Evolutionary conservation across 2,329 filamentous ascomycete genomes (phyloP).

Genomic region (Teratosphaeria zuluensis): DNA sequence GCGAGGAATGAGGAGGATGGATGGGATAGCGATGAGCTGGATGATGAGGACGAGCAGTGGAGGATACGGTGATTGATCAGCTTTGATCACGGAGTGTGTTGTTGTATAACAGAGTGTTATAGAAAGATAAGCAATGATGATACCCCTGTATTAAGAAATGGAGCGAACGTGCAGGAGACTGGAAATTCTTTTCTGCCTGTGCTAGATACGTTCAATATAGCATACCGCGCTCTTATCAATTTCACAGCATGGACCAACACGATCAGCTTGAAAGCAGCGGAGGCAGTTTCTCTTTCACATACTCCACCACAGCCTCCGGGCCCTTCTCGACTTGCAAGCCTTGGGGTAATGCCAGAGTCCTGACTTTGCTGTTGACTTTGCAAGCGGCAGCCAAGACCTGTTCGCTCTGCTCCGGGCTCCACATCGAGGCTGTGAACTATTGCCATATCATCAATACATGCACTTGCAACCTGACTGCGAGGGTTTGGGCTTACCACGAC

Average conservation of each 20-base stretch:
- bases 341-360: constrained; percentile 44
- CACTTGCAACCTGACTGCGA: neutral
- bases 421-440: constrained; percentile 55
- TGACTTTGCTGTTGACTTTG: constrained; percentile 38
- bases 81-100: neutral
- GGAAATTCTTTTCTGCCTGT: neutral
- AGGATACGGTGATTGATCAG: constrained; percentile 11
- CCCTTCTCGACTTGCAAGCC: constrained; percentile 45
- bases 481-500: constrained; percentile 38
- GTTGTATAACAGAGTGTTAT: neutral
- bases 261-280: constrained; percentile 3
- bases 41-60: constrained; percentile 26
- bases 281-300: constrained; percentile 36
- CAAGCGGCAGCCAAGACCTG: constrained; percentile 38
- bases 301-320: constrained; percentile 47
- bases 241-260: no score
- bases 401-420: constrained; percentile 41
- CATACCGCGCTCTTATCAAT: no score
- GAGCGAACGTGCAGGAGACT: neutral
- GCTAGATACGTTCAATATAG: neutral
- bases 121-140: neutral
- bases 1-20: constrained; percentile 46
- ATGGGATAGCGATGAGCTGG: constrained; percentile 51
- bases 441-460: neutral
- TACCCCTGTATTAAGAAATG: neutral